Base-by-base conservation (phyloP, 805 yeast species). In the Candida maris region DNA sequence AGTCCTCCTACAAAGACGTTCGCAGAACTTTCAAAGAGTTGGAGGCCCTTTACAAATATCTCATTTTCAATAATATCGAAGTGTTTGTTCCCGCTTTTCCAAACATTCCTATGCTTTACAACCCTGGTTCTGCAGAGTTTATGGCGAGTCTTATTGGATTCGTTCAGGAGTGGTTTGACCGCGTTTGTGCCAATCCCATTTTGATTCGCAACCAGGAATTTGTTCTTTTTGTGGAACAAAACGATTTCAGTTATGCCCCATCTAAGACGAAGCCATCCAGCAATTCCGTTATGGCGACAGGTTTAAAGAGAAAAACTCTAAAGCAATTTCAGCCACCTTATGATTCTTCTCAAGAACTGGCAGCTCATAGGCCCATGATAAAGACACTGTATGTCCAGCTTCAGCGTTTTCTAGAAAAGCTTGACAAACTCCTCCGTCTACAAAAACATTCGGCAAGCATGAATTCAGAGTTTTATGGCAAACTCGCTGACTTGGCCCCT, bases 71-170 rank as follows among this genome's bases (percentile, higher is more conserved):
- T 25, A 83, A 88, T 52, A 81, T 91, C 21, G 97, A 93, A 58
- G 89, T 93, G 38, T 88, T 91, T 62, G 88, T 93, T 4, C 97
- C 97, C 0, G 79, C 94, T 5, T 67, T 93, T 27, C 97, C 97
- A 0, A 65, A 69, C 15, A 68, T 93, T 1, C 71, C 68, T 5
- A 83, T 95, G 1, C 73, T 88, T 14, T 89, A 79, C 53, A 95
- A 95, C 18, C 67, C 78, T n/a, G 85, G 85, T 35, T 85, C 89
- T 30, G 83, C 83, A 19, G 97, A 91, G 44, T 95, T 86, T 52
- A 71, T 70, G 33, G 65, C 67, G 35, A 75, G 77, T 37, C 67
- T 86, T 27, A 62, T 70, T 32, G 48, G 49, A 12, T 73, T 74
- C 32, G 71, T 89, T 63, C 97, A 91, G 59, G 75, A 70, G 44